Base-by-base conservation (phyloP, 768 basidiomycete genomes). In the Calocybe gangraenosa region DNA sequence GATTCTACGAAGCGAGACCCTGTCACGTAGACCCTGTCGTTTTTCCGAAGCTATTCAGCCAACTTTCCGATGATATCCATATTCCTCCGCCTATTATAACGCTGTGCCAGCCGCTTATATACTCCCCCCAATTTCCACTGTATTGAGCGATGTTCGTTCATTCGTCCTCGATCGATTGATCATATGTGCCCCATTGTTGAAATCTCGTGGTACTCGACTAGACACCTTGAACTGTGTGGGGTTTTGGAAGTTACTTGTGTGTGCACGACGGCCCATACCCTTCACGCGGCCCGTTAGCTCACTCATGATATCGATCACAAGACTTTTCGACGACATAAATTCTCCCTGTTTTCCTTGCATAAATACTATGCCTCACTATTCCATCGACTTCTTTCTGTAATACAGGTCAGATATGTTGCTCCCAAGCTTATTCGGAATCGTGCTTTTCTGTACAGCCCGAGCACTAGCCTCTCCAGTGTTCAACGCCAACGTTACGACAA, bases 401-500 rank as follows among this genome's bases (percentile, higher is more conserved):
- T n/a, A 13, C 7, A 21, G 13, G 15, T 19, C 32, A 35, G 30
- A 37, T 15, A 49, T 41, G 37, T 36, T 23, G 35, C 14, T 47
- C 32, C 28, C 40, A 15, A n/a, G 33, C 19, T 33, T 47, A 14
- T 15, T 47, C 1, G 33, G 37, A 18, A 20, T 44, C 7, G 35
- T 51, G 8, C 18, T 43, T 2, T 21, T 43, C 33, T 21, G 30
- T 20, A 30, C 35, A 20, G 44, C 35, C n/a, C 42, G 21, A 20
- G 13, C 44, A 11, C 23, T 46, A 18, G 51, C 47, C 7, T 44
- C 47, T 3, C 47, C 47, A 11, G 8, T 48, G 8, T 10, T 35
- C 13, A 21, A 11, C 40, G 32, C 14, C 22, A 57, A 57, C 23
- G 19, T 50, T 10, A 58, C 58, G 8, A 56, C 54, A 10, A 61